A percentile compares a stretch with the other conserved stretches of the same genome.
phyloP scores from a whole-genome alignment of 2,329 filamentous ascomycete genomes.

The Fusarium sp. region DNA sequence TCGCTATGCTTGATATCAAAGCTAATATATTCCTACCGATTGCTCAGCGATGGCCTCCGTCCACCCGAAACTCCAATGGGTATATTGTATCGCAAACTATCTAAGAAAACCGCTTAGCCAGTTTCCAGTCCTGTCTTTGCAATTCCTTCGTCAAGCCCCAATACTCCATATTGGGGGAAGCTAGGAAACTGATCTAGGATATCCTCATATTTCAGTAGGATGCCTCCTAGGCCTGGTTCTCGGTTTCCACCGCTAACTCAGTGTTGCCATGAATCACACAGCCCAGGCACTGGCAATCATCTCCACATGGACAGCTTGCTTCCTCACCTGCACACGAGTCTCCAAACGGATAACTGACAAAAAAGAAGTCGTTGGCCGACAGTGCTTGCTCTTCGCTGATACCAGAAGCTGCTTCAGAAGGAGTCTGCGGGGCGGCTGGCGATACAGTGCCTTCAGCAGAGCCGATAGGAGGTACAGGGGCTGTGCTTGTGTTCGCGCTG shows the following conservation, averaged over 20 bases:
- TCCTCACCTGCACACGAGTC: constrained; percentile 64
- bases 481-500: constrained; percentile 30
- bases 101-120: background rate
- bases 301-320: constrained; percentile 68
- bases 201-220: background rate
- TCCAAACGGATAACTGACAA: constrained; percentile 67
- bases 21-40: constrained; percentile 1
- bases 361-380: constrained; percentile 68
- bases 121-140: background rate
- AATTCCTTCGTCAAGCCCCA: background rate
- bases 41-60: constrained; percentile 1
- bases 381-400: constrained; percentile 65
- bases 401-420: constrained; percentile 61
- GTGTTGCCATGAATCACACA: constrained; percentile 65
- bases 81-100: constrained; percentile 33
- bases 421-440: constrained; percentile 59
- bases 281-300: constrained; percentile 70
- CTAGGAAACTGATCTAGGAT: background rate
- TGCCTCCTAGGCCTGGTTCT: constrained; percentile 14
- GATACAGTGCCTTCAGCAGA: constrained; percentile 52
- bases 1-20: constrained; percentile 4
- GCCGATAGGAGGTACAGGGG: constrained; percentile 21
- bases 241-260: constrained; percentile 24
- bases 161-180: background rate
- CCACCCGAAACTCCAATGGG: constrained; percentile 29